These are phyloP conservation scores for Trametes meyenii DNA, from an alignment of 768 basidiomycete species.

Conservation along the genomic window DNA sequence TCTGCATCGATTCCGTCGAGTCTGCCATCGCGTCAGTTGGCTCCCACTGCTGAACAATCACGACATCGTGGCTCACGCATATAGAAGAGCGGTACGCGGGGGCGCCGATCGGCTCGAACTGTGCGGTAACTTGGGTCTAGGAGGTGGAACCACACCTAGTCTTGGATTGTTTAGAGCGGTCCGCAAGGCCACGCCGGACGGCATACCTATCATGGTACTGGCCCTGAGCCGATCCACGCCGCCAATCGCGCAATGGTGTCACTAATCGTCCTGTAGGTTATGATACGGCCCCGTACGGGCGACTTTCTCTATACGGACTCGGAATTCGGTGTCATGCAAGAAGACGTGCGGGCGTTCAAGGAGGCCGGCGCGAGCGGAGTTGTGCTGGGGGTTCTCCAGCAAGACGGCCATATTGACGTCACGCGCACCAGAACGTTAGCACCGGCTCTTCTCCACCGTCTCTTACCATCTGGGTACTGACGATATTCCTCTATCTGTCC, in stretches of 20 bases:
- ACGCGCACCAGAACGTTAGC: conserved; percentile 56
- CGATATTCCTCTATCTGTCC: not conserved
- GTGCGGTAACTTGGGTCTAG: conserved; percentile 67
- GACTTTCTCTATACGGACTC: conserved; percentile 73
- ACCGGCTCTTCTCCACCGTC: not conserved
- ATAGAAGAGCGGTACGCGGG: conserved; percentile 62
- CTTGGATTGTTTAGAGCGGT: conserved; percentile 71
- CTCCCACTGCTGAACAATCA: not conserved
- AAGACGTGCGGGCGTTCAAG: conserved; percentile 69
- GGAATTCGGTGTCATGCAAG: conserved; percentile 74
- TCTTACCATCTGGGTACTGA: not conserved
- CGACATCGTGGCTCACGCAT: not conserved
- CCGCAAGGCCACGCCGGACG: conserved; percentile 44
- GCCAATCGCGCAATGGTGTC: not conserved
- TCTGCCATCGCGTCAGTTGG: conserved; percentile 64
- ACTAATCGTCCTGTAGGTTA: conserved; percentile 48
- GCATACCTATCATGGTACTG: conserved; percentile 68
- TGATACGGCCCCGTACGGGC: conserved; percentile 80
- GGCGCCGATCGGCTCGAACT: conserved; percentile 80
- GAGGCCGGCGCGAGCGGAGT: conserved; percentile 60
- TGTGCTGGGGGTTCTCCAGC: conserved; percentile 64
- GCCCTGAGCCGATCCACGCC: not conserved
- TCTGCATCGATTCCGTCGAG: conserved; percentile 78
- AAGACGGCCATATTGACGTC: conserved; percentile 61
- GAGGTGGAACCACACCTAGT: conserved; percentile 84